Base-by-base conservation (phyloP, 169 alveolate species). In the Neospora caninum region DNA sequence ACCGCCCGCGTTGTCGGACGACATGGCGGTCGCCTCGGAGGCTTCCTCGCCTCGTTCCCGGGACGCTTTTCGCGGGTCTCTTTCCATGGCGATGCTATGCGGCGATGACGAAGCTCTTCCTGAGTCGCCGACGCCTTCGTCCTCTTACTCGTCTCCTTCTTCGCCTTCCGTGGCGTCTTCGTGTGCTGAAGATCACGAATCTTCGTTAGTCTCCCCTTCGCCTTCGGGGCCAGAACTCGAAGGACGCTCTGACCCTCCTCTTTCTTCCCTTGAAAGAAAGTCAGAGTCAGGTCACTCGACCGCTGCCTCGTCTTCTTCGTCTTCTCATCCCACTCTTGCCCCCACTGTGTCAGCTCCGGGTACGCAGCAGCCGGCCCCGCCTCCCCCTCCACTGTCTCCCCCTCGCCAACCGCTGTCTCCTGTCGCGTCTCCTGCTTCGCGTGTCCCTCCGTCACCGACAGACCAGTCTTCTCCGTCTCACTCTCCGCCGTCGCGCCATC, bases 401-500 rank as follows among this genome's bases (percentile, higher is more conserved):
- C 73, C 34, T 64, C 73, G 31, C n/a, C 73, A 27, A 29, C 73
- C 73, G 31, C 73, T 64, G 13, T 4, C 58, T 4, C 4, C 82
- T 69, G 4, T 18, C 18, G 16, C 22, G n/a, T 69, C 82, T 38
- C 86, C 86, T 38, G 10, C 86, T 78, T 78, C 86, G 4, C 39
- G 13, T 6, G 22, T 34, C 18, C 82, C 82, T 69, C 82, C 22
- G 16, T 69, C 82, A 6, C 82, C 34, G 82, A 69, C 7, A 7
- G 38, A 6, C 39, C 4, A 20, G 6, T 31, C 82, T 31, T 69
- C 82, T 69, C 39, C 22, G 16, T 18, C 82, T 69, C 82, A 29
- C 82, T 69, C 20, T 36, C 45, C 86, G 2, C 83, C 83, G 42
- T 70, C 83, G 83, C 83, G 42, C 34, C 83, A 16, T 70, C 83